Evolutionary conservation across 257 asterid genomes (phyloP).

Genomic region (Solanum peruvianum): DNA sequence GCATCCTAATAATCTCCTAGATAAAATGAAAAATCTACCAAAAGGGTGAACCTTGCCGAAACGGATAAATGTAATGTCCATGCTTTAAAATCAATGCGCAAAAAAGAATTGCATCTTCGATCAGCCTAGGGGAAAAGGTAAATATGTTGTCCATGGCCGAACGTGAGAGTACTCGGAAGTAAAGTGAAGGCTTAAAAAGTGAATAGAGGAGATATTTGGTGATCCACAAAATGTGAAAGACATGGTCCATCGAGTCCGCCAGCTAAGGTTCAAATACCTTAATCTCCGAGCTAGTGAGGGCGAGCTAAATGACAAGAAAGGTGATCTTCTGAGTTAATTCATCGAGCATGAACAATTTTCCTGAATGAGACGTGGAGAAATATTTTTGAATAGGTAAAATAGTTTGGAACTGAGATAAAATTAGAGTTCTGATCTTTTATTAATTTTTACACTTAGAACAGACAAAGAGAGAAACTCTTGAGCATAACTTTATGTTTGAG

Average conservation of each 20-base stretch:
- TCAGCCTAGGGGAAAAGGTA: neutral
- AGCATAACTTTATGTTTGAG: neutral
- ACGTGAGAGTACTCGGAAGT: neutral
- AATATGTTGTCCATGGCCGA: neutral
- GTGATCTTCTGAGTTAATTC: neutral
- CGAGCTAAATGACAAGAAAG: neutral
- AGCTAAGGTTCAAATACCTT: neutral
- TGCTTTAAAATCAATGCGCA: neutral
- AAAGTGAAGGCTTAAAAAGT: neutral
- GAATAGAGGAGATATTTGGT: neutral
- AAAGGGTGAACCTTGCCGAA: neutral
- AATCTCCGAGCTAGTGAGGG: neutral
- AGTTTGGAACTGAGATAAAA: neutral
- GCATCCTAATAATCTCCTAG: neutral
- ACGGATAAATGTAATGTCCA: neutral
- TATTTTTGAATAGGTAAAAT: too few relatives aligned
- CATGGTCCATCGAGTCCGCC: neutral
- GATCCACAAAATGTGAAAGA: neutral
- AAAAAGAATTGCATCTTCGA: neutral
- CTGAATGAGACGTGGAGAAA: neutral
- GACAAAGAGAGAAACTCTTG: neutral
- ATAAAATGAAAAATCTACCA: neutral
- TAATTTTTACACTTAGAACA: too few relatives aligned
- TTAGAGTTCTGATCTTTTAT: too few relatives aligned
- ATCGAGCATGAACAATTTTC: too few relatives aligned